Conservation (phyloP, 495 filamentous ascomycete genomes). For the Xylaria palmicola region DNA sequence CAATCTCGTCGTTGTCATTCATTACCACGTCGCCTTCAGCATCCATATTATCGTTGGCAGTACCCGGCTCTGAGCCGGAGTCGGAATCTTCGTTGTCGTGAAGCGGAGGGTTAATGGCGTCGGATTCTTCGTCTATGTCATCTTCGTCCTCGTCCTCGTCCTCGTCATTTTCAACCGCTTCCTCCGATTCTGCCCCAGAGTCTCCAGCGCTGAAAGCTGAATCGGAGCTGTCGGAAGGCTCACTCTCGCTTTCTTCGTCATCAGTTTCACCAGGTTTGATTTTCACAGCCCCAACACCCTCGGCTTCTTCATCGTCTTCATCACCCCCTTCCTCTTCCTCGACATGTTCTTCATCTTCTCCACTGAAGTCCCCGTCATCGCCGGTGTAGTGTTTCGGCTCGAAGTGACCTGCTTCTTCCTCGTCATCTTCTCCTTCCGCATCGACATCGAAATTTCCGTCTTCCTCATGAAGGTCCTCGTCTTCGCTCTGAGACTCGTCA, state of each 20-base stretch:
- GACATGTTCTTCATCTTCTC: slow-evolving; percentile 40
- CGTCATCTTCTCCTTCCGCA: slow-evolving; percentile 40
- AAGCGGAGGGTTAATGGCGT: slow-evolving; percentile 44
- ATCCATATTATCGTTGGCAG: slow-evolving; percentile 35
- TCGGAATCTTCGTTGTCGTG: slow-evolving; percentile 54
- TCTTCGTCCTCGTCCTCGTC: slow-evolving; percentile 62
- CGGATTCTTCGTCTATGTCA: slow-evolving; percentile 84
- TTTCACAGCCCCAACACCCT: slow-evolving; percentile 76
- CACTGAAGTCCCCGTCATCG: slow-evolving; percentile 24
- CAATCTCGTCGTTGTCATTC: slow-evolving; percentile 33
- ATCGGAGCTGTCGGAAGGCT: slow-evolving; percentile 31
- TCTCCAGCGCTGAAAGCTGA: slow-evolving; percentile 52
- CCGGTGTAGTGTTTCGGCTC: not conserved
- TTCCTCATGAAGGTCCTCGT: slow-evolving; percentile 46
- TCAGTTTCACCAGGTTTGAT: slow-evolving; percentile 57
- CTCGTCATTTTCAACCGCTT: slow-evolving; percentile 63
- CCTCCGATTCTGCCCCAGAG: slow-evolving; percentile 65
- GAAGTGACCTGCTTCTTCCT: slow-evolving; percentile 38
- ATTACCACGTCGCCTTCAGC: slow-evolving; percentile 29
- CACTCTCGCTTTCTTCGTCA: slow-evolving; percentile 40
- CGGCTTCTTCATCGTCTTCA: slow-evolving; percentile 52
- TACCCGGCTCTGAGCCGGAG: slow-evolving; percentile 43
- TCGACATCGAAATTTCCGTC: slow-evolving; percentile 34
- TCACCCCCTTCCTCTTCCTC: slow-evolving; percentile 40
- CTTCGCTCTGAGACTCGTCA: slow-evolving; percentile 40